Evolutionary conservation across 805 yeast species (phyloP), one percentile per base, ranked within the genome.

Genomic region (Dipodascus geniculatus): DNA sequence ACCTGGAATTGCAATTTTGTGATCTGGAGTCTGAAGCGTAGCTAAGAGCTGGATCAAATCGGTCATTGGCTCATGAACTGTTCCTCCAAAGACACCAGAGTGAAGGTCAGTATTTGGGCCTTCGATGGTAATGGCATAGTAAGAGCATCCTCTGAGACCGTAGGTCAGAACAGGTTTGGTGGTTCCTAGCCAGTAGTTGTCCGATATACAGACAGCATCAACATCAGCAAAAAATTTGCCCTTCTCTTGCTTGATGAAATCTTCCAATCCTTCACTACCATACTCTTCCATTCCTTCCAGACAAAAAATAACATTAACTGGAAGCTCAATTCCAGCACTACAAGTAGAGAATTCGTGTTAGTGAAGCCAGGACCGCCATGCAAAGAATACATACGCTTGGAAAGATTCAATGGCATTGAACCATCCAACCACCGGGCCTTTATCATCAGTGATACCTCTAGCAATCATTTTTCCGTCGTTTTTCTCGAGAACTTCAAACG

Each of bases 261-360:
- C 81, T 61, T 91, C 99, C 59, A 93, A 78, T 35, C 98, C 98
- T 51, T 87, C 71, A 33, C 96, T 87, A 22, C 99, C 99, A 58
- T 89, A 82, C 73, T 93, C 99, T 73, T 93, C 99, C 99, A 93
- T 93, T 57, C 99, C 98, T 73, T 93, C 99, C 64, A 93, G 91
- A 71, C 96, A 88, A 68, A 86, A 84, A 51, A 89, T 79, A 62
- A 93, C 71, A 73, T 93, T 93, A 57, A 93, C 97, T 19, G 99
- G 99, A 55, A 93, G 76, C 59, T 90, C 96, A 64, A 87, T 65
- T 20, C 87, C 89, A 55, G 87, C 78, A 61, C 44, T 38, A 38
- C 9, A 28, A 11, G 6, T 28, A 28, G 11, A 28, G 6, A 16
- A 6, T 38, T 11, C 14, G 20, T 4, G 11, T 38, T 17, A 38